Base-by-base conservation (phyloP, 2,329 filamentous ascomycete species). In the Zymoseptoria ardabiliae region DNA sequence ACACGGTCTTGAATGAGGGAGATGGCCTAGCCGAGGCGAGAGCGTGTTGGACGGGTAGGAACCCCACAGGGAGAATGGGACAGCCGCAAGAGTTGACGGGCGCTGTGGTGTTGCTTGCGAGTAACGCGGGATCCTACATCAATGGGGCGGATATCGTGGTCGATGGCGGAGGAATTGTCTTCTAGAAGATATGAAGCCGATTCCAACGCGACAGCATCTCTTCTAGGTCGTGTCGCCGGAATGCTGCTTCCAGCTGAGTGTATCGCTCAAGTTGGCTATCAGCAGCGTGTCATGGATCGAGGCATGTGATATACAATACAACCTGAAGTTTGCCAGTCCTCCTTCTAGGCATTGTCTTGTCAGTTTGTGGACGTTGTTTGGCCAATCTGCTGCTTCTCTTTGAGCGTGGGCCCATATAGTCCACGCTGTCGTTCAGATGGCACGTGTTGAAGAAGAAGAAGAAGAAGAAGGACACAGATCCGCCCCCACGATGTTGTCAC, bases 1-100 rank as follows among this genome's bases (percentile, higher is more conserved):
- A 91, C 78, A 92, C 89, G 6, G 86, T 85, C 4, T 79, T 90
- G 63, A 91, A 90, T 82, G 54, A 56, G 45, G 54, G 54, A 6
- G 30, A 48, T 23, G 21, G 45, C 9, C 13, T 56, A 17, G 20
- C 35, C 3, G 19, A 35, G n/a, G 21, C 45, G 41, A 56, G 54
- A 49, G 30, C 35, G 17, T 23, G 30, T 22, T 56, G 54, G 54
- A 49, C 54, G 21, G 45, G 48, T 6, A 19, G 54, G 21, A 56
- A 45, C 28, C 54, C 54, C 3, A 48, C 35, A 4, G 54, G 54
- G 22, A 35, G 54, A 4, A 48, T 56, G 54, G 54, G 54, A n/a
- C 54, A 56, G 30, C 54, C 54, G 19, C 30, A 25, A 5, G 54
- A 56, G 54, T 41, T 56, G 54, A 56, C 54, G 7, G 54, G 54